phyloP scores from a whole-genome alignment of 352 stramenopile genomes.

The Phytophthora tubulina region DNA sequence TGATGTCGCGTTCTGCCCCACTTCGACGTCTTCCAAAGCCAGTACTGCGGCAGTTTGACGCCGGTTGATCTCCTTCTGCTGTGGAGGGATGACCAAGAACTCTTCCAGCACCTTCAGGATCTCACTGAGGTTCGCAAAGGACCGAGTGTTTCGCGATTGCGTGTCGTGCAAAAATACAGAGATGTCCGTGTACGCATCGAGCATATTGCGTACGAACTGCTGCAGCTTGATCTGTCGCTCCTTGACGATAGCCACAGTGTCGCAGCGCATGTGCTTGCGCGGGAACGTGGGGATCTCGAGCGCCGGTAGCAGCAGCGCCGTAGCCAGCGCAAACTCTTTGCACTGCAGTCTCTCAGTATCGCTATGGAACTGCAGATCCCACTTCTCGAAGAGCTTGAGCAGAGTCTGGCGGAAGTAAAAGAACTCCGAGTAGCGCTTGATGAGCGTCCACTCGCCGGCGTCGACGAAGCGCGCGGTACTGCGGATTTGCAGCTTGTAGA shows the following conservation, averaged over 20 bases:
- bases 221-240: conserved; percentile 60
- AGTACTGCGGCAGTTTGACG: conserved; percentile 58
- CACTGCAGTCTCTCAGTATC: conserved; percentile 39
- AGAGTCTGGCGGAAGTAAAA: conserved; percentile 58
- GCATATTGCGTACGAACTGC: conserved; percentile 61
- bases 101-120: conserved; percentile 51
- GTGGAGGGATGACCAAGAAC: conserved; percentile 62
- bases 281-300: conserved; percentile 60
- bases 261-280: conserved; percentile 67
- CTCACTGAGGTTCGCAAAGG: conserved; percentile 37
- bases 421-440: conserved; percentile 79
- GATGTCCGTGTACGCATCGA: conserved; percentile 68
- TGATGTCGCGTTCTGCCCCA: conserved; percentile 9
- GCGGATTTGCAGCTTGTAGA: conserved; percentile 73
- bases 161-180: conserved; percentile 62
- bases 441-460: conserved; percentile 56
- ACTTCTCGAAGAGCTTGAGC: conserved; percentile 57
- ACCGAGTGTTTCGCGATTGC: conserved; percentile 29
- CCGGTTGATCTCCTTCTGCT: conserved; percentile 62
- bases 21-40: conserved; percentile 62
- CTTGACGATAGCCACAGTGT: conserved; percentile 63
- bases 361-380: conserved; percentile 46
- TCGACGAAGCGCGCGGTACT: conserved; percentile 42
- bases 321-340: conserved; percentile 58
- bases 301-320: conserved; percentile 51